Conservation (phyloP, 2,329 filamentous ascomycete species). For the Ramularia endophylla region DNA sequence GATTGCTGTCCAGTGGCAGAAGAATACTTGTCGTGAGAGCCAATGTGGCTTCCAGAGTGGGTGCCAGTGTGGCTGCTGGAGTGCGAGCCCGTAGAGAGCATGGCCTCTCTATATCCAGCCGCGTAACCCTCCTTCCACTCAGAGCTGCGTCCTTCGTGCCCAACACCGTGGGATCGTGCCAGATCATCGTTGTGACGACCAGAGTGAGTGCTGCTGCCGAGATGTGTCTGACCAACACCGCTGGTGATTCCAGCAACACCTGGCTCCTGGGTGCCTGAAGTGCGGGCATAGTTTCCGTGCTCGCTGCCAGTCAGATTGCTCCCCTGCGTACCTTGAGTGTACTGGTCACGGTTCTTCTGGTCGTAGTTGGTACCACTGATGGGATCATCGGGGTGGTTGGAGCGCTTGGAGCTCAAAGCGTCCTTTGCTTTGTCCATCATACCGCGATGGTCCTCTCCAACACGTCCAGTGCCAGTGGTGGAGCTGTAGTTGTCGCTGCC, state of each 20-base stretch:
- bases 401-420: constrained; percentile 7
- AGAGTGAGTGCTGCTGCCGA: background rate
- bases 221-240: background rate
- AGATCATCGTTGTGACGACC: background rate
- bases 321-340: background rate
- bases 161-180: background rate
- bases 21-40: constrained; percentile 1
- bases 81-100: background rate
- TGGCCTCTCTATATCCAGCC: background rate
- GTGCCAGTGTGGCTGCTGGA: background rate
- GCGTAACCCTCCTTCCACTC: background rate
- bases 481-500: constrained; percentile 5
- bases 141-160: background rate
- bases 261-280: background rate
- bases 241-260: background rate
- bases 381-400: constrained; percentile 12
- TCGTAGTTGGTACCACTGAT: constrained; percentile 10
- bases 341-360: constrained; percentile 4
- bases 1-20: constrained; percentile 3
- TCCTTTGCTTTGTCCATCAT: constrained; percentile 14
- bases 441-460: constrained; percentile 10
- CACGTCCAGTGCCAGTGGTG: background rate
- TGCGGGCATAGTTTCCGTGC: background rate
- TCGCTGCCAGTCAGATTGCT: background rate
- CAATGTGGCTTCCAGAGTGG: background rate